Percentiles rank a stretch among this genome's conserved stretches.
Evolutionary conservation across 2,329 filamentous ascomycete species (phyloP).

Genomic region (Monilinia laxa): DNA sequence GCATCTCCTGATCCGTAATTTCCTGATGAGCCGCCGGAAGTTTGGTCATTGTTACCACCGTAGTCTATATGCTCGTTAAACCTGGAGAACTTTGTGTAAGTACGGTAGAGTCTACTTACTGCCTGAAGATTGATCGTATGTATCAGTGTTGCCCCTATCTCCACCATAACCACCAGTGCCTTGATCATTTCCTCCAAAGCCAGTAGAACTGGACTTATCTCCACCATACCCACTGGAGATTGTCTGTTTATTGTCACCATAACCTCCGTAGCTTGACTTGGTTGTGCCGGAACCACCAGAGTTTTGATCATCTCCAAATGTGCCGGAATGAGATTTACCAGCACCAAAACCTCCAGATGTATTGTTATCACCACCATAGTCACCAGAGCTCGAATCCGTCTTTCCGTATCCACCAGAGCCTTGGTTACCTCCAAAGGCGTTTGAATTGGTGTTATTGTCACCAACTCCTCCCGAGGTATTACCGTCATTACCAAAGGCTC

Average conservation of each 20-base stretch:
- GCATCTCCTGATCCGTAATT: background rate
- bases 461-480: background rate
- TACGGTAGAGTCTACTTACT: background rate
- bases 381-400: background rate
- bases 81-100: background rate
- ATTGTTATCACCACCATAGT: background rate
- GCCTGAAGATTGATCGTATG: slow-evolving; percentile 13
- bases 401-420: background rate
- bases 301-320: background rate
- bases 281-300: background rate
- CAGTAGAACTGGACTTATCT: slow-evolving; percentile 9
- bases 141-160: background rate
- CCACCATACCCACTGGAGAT: slow-evolving; percentile 3
- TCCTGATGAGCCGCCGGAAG: background rate
- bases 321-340: background rate
- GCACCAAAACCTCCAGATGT: background rate
- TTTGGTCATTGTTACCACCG: background rate
- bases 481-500: background rate
- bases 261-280: background rate
- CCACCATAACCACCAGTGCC: background rate
- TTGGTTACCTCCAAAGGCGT: background rate
- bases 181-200: background rate
- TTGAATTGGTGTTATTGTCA: background rate
- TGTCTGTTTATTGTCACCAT: background rate
- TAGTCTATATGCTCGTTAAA: background rate